Base-by-base conservation (phyloP, 805 yeast genomes). In the Yarrowia sp. region DNA sequence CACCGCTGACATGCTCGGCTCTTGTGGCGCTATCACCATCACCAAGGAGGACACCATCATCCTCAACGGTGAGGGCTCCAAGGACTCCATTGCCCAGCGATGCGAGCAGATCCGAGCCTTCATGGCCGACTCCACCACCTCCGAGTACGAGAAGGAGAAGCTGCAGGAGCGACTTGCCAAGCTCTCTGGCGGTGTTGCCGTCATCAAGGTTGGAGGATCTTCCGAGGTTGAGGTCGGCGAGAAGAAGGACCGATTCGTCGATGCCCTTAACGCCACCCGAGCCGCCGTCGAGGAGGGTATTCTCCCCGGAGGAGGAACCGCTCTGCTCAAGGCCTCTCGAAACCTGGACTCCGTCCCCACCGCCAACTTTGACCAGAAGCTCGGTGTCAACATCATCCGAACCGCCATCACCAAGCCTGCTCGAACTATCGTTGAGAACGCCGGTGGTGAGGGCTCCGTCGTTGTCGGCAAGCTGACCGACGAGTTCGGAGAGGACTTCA, bases 291-390 rank as follows among this genome's bases (percentile, higher is more conserved):
- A 94, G 82, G 97, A 92, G 82, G 99, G 99, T 82, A 92, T 95
- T 78, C 86, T 95, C 74, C 99, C 99, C 78, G 99, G 99, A 83
- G 99, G 99, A 80, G 99, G 99, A 82, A 92, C 98, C 73, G 99
- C 99, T 70, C 85, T 95, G 77, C 85, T 92, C 77, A 95, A 95
- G 86, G 98, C 98, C 65, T 86, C 96, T 67, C 84, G 87, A 75
- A 80, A 88, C 71, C 85, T 95, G 76, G 92, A 87, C 72, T 83
- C 79, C 26, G 87, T 91, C 72, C 84, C 87, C 79, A 86, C 90
- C 71, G 89, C 84, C 43, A 95, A 95, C 87, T 95, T 95, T 77
- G 98, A 95, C 83, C 97, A 93, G 82, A 91, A 90, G 82, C 86
- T 94, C 73, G 99, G 99, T 82, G 96, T 95, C 72, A 91, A 91